Conservation (phyloP, 2,329 filamentous ascomycete genomes). For the Didymella glomerata region DNA sequence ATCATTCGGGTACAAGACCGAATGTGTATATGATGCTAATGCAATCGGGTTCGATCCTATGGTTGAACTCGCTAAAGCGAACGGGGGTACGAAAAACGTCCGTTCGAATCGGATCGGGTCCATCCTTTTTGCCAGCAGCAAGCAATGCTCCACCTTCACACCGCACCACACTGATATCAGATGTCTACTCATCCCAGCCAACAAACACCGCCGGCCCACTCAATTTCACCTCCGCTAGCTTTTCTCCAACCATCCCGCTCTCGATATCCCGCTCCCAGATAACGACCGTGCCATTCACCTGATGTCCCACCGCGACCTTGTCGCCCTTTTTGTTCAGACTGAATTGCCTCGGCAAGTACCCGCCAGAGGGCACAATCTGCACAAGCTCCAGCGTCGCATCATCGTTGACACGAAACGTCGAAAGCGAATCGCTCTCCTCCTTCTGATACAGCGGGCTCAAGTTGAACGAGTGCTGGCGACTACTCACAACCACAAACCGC, state of each 20-base stretch:
- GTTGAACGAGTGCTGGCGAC: slow-evolving; percentile 68
- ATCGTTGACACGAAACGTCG: slow-evolving; percentile 50
- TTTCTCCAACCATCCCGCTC: slow-evolving; percentile 62
- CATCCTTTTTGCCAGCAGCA: background rate
- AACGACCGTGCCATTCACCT: slow-evolving; percentile 67
- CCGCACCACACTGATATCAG: no score
- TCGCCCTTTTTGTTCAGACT: slow-evolving; percentile 69
- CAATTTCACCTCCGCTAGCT: slow-evolving; percentile 10
- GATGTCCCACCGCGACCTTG: slow-evolving; percentile 70
- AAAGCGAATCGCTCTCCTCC: slow-evolving; percentile 63
- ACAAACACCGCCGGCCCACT: slow-evolving; percentile 23
- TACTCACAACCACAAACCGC: slow-evolving; percentile 71
- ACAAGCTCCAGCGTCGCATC: slow-evolving; percentile 64
- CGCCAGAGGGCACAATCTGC: slow-evolving; percentile 68
- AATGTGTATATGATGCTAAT: no score
- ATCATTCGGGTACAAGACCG: no score
- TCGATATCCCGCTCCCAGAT: slow-evolving; percentile 66
- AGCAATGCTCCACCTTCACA: no score
- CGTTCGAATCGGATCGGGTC: background rate
- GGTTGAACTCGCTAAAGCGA: no score
- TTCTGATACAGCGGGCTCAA: slow-evolving; percentile 41
- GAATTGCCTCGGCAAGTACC: slow-evolving; percentile 71
- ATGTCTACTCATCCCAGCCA: slow-evolving; percentile 23
- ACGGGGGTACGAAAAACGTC: background rate
- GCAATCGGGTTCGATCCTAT: no score